Conservation (phyloP, 1,139 yeast species). For the Kodamaea ohmeri region DNA sequence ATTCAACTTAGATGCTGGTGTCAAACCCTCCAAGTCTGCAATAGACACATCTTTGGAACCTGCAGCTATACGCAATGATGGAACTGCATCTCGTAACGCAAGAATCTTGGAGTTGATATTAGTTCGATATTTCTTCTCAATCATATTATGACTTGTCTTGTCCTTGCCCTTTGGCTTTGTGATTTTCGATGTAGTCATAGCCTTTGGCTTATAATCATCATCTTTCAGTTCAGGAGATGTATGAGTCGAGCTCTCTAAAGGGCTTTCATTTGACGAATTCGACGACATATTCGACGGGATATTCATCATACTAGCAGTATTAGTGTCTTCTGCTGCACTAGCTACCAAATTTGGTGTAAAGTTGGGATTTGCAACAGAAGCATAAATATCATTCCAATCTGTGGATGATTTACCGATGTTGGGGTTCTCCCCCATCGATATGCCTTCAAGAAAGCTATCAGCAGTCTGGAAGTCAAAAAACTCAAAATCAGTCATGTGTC, state of each 20-base stretch:
- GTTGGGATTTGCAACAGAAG: slow-evolving; percentile 1
- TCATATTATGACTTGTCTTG: slow-evolving; percentile 73
- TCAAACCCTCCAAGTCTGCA: slow-evolving; percentile 72
- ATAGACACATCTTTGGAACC: slow-evolving; percentile 39
- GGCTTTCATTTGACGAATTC: slow-evolving; percentile 21
- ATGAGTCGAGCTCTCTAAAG: slow-evolving; percentile 29
- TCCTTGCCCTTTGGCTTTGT: slow-evolving; percentile 47
- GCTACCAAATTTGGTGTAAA: neutral
- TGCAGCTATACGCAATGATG: slow-evolving; percentile 52
- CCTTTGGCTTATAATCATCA: slow-evolving; percentile 11
- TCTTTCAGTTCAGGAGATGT: slow-evolving; percentile 33
- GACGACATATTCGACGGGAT: slow-evolving; percentile 5
- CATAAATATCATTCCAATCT: slow-evolving; percentile 9
- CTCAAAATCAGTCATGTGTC: slow-evolving; percentile 19
- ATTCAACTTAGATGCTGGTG: slow-evolving; percentile 84
- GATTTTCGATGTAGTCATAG: slow-evolving; percentile 17
- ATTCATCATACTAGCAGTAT: slow-evolving; percentile 1
- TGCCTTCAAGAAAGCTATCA: slow-evolving; percentile 33
- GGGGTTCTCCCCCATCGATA: slow-evolving; percentile 17
- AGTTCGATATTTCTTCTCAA: slow-evolving; percentile 75
- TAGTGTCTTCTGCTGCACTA: neutral
- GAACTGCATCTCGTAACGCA: slow-evolving; percentile 73
- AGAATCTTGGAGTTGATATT: slow-evolving; percentile 72
- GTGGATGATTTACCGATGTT: slow-evolving; percentile 2
- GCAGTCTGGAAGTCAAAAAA: slow-evolving; percentile 34